Base-by-base conservation (phyloP, 1,284 basidiomycete genomes). In the Rugiboletus extremiorientalis region DNA sequence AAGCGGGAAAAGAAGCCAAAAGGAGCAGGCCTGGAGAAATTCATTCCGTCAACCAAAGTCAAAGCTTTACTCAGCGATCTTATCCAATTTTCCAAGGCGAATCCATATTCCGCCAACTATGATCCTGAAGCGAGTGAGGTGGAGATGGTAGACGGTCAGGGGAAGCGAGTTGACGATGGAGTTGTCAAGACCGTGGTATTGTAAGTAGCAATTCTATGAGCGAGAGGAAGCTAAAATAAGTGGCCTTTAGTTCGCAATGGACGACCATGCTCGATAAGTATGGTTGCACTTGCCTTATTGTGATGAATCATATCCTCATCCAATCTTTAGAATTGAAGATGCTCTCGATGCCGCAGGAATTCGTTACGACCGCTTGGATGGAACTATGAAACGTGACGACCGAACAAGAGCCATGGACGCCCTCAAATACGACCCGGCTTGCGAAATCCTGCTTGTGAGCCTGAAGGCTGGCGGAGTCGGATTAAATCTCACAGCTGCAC, bases 401-500 rank as follows among this genome's bases (percentile, higher is more conserved):
- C 86, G 97, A 23, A 91, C 88, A 14, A 82, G 84, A 55, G 91
- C 96, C 3, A 95, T 99, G 85, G 91, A 96, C 27, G 84, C 88
- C 2, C 82, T 99, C 60, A 95, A 94, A 74, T 80, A 84, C 55
- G 90, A 96, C 64, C 89, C 91, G 22, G 79, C 78, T 38, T 90
- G 91, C 70, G 93, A 99, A 74, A 92, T 99, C 23, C 80, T 99
- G 54, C 83, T 99, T 33, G 94, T 99, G 64, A 97, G 94, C 68
- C 80, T 98, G 63, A 92, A 96, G 69, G 97, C 97, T 3, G 97
- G 97, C 55, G 97, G 97, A 50, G 97, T 99, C 3, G 97, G 95
- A 27, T 77, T 98, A 58, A 98, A 98, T 72, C 82, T 98, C 52
- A 95, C 93, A 1, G 86, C 92, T n/a, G 94, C 94, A 23, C 90